Conservation (phyloP, 345 rosid species). For the Arabis alpina region DNA sequence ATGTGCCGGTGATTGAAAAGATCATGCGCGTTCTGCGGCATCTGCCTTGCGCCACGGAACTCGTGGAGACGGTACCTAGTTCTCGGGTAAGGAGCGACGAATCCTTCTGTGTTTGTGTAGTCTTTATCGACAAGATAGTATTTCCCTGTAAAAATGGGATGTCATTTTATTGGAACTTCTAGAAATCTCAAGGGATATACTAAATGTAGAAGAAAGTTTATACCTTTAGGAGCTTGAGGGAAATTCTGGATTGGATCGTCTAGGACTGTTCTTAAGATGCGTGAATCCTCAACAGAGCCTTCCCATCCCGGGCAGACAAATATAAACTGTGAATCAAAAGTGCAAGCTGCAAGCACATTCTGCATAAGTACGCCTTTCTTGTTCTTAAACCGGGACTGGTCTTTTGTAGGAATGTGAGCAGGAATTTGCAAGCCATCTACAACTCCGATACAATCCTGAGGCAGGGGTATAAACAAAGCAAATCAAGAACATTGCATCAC, state of each 20-base stretch:
- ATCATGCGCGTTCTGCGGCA: conserved; percentile 69
- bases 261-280: conserved; percentile 73
- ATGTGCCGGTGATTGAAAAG: conserved; percentile 78
- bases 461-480: conserved; percentile 15
- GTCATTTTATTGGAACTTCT: conserved; percentile 11
- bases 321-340: conserved; percentile 73
- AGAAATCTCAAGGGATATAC: conserved; percentile 4
- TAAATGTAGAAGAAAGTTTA: conserved; percentile 11
- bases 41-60: conserved; percentile 64
- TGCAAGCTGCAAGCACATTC: conserved; percentile 82
- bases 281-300: conserved; percentile 76
- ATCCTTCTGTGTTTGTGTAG: conserved; percentile 66
- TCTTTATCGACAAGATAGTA: conserved; percentile 73
- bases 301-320: conserved; percentile 87
- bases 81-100: conserved; percentile 75
- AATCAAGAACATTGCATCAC: conserved; percentile 25
- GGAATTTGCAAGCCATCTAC: conserved; percentile 75
- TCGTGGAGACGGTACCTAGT: conserved; percentile 58
- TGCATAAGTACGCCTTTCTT: conserved; percentile 67
- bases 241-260: conserved; percentile 84
- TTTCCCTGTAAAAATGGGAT: conserved; percentile 52
- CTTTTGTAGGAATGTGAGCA: conserved; percentile 78
- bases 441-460: conserved; percentile 81
- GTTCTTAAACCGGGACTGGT: conserved; percentile 74
- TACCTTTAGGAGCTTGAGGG: conserved; percentile 74